phyloP scores from a whole-genome alignment of 2,329 filamentous ascomycete species.

The Fonsecaea pedrosoi region DNA sequence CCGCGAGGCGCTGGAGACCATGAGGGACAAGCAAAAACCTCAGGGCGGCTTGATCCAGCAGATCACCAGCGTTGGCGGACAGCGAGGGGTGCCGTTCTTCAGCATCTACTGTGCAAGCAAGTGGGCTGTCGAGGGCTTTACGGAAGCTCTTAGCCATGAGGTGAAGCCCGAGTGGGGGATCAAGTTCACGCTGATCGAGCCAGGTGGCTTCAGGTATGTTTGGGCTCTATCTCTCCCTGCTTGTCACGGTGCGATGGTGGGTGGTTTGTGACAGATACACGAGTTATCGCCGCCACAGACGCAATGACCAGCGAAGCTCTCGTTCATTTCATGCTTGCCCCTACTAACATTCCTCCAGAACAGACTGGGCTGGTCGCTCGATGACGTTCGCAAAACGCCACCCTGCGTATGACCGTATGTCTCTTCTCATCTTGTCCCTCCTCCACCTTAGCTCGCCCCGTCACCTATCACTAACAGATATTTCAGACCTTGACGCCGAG shows the following conservation, averaged over 20 bases:
- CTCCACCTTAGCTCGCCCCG: conserved; percentile 7
- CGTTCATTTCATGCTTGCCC: not conserved
- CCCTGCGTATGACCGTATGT: conserved; percentile 39
- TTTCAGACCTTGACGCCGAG: conserved; percentile 36
- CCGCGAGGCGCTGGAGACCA: conserved; percentile 39
- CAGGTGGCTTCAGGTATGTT: conserved; percentile 40
- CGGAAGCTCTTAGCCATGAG: conserved; percentile 55
- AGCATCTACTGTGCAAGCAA: conserved; percentile 53
- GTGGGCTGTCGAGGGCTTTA: conserved; percentile 57
- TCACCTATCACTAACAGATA: not conserved
- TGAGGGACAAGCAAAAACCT: conserved; percentile 42
- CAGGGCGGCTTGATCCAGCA: conserved; percentile 62
- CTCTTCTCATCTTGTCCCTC: not conserved
- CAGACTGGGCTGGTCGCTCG: conserved; percentile 39
- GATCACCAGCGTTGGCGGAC: conserved; percentile 61
- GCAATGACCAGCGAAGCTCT: not conserved
- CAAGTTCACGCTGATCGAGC: conserved; percentile 43
- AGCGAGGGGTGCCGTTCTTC: conserved; percentile 45
- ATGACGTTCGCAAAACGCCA: conserved; percentile 39
- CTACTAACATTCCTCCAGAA: conserved; percentile 22
- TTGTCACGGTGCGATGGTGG: not conserved
- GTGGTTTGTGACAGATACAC: too few relatives aligned
- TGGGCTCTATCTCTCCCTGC: not conserved
- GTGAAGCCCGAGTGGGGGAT: conserved; percentile 53
- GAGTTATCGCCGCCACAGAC: too few relatives aligned